Conservation (phyloP, 1,139 yeast genomes). For the Insectozyma bohioensis region DNA sequence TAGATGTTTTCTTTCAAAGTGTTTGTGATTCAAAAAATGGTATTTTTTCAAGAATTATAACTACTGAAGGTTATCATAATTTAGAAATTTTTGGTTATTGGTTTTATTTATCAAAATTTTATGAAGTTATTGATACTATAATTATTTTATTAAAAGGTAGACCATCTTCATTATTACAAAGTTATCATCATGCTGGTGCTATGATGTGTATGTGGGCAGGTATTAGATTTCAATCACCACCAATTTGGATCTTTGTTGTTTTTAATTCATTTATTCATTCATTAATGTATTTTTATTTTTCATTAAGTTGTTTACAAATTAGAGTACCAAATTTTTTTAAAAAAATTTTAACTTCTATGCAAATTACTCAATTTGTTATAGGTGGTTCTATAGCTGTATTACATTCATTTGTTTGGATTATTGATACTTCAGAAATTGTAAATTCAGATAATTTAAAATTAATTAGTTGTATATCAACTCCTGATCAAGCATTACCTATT, state of each 20-base stretch:
- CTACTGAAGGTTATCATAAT: conserved; percentile 36
- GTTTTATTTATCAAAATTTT: conserved; percentile 71
- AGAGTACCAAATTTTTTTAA: conserved; percentile 60
- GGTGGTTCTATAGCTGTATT: conserved; percentile 70
- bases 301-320: conserved; percentile 61
- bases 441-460: conserved; percentile 20
- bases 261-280: conserved; percentile 78
- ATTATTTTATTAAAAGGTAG: conserved; percentile 69
- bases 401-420: conserved; percentile 62
- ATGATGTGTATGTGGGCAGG: conserved; percentile 87
- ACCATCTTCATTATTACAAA: conserved; percentile 67
- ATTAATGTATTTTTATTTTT: conserved; percentile 73
- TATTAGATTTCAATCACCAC: conserved; percentile 67
- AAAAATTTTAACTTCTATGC: conserved; percentile 63
- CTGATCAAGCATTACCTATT: conserved; percentile 65
- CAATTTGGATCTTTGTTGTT: conserved; percentile 79
- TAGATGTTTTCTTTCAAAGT: conserved; percentile 49
- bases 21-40: conserved; percentile 65
- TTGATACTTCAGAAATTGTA: conserved; percentile 41
- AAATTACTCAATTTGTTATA: conserved; percentile 66
- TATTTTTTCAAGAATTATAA: conserved; percentile 39
- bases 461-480: conserved; percentile 55
- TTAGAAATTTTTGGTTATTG: conserved; percentile 63
- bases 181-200: conserved; percentile 82
- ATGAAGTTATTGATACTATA: conserved; percentile 70